Evolutionary conservation across 176 grass and related monocot species (phyloP).

Genomic region (Rhynchospora tenuis): DNA sequence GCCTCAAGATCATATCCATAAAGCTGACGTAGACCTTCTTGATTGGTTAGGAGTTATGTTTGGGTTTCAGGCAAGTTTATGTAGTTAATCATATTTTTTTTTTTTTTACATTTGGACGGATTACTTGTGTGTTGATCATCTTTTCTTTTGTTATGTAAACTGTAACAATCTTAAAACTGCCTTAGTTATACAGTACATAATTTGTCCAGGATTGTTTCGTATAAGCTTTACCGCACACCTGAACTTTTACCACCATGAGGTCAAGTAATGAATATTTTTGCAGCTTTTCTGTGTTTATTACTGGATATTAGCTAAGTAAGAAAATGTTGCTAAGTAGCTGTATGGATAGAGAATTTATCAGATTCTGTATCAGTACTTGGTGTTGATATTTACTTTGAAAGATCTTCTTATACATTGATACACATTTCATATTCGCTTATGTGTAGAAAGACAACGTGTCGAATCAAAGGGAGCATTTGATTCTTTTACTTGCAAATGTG

Average conservation of each 20-base stretch:
- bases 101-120: background rate
- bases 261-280: background rate
- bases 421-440: background rate
- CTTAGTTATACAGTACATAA: background rate
- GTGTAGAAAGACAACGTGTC: conserved; percentile 80
- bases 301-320: background rate
- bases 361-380: background rate
- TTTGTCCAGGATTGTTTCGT: background rate
- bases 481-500: conserved; percentile 89
- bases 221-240: background rate
- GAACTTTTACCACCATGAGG: background rate
- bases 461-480: conserved; percentile 94
- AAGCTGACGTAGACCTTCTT: conserved; percentile 68
- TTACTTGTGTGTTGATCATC: background rate
- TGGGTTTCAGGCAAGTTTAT: conserved; percentile 73
- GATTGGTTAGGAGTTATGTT: conserved; percentile 98
- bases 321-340: background rate
- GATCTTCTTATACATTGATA: background rate
- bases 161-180: background rate
- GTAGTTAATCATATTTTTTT: background rate
- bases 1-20: conserved; percentile 76
- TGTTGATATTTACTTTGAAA: background rate
- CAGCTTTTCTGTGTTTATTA: background rate
- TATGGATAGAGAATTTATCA: background rate
- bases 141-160: background rate